phyloP scores from a whole-genome alignment of 2,329 filamentous ascomycete species.

The Pseudogymnoascus sp. region DNA sequence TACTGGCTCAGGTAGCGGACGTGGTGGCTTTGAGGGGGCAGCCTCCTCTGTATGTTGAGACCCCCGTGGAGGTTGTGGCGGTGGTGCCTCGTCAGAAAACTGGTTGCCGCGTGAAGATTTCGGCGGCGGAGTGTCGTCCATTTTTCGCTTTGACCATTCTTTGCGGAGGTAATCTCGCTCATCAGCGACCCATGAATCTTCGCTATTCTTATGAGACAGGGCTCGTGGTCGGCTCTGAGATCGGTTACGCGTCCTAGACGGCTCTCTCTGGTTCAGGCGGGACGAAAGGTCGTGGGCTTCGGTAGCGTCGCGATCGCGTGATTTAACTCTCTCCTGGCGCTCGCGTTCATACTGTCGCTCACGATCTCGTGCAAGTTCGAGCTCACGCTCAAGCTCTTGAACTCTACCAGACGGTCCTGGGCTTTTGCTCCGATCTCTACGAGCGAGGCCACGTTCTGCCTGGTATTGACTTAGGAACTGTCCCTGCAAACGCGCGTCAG shows the following conservation, averaged over 20 bases:
- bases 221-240: constrained; percentile 23
- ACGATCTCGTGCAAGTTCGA: constrained; percentile 58
- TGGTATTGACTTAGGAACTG: constrained; percentile 85
- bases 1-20: constrained; percentile 26
- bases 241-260: constrained; percentile 17
- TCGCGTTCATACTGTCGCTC: constrained; percentile 56
- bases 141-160: constrained; percentile 28
- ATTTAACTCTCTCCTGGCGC: constrained; percentile 39
- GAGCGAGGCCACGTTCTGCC: constrained; percentile 49
- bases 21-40: constrained; percentile 21
- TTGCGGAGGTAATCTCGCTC: constrained; percentile 44
- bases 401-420: constrained; percentile 52
- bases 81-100: constrained; percentile 15
- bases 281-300: constrained; percentile 24
- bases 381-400: constrained; percentile 67
- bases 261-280: constrained; percentile 22
- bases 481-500: constrained; percentile 63
- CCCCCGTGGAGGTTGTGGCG: constrained; percentile 5
- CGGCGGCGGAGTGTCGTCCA: constrained; percentile 9
- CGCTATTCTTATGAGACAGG: constrained; percentile 23
- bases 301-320: constrained; percentile 18
- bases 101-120: constrained; percentile 13
- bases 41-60: constrained; percentile 8
- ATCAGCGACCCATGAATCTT: constrained; percentile 40
- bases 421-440: constrained; percentile 30